Conservation (phyloP, 345 rosid genomes). For the Physaria fendleri region DNA sequence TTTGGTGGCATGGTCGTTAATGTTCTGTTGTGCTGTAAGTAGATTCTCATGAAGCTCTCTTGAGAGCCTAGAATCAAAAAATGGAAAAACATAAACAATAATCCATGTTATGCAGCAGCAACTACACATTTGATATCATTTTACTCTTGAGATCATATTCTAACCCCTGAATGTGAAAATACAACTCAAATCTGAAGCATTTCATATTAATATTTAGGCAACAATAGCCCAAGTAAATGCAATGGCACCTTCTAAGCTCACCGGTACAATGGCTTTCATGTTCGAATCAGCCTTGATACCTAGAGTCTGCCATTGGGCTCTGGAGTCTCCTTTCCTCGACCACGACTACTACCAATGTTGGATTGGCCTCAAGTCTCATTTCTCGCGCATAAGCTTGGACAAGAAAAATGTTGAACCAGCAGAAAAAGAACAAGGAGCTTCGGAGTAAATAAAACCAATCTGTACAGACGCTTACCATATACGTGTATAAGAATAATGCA, state of each 20-base stretch:
- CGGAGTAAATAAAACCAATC: conserved; percentile 9
- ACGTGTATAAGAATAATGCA: neutral
- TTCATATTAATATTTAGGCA: conserved; percentile 35
- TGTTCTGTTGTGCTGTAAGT: conserved; percentile 41
- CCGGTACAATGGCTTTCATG: conserved; percentile 92
- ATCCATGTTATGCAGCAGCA: no score
- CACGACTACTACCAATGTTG: conserved; percentile 86
- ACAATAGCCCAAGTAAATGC: conserved; percentile 56
- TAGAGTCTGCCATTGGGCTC: conserved; percentile 79
- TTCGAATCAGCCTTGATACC: conserved; percentile 88
- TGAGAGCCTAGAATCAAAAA: conserved; percentile 47
- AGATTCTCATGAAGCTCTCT: conserved; percentile 50
- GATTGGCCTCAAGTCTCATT: conserved; percentile 89
- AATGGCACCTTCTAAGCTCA: conserved; percentile 56
- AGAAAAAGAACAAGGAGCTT: conserved; percentile 8
- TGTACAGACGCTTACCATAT: conserved; percentile 21
- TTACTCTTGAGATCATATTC: neutral
- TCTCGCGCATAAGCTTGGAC: conserved; percentile 34
- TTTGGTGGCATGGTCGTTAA: conserved; percentile 42
- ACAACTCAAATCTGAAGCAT: neutral
- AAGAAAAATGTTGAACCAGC: neutral
- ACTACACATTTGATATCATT: no score
- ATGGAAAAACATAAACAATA: neutral
- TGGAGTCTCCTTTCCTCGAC: conserved; percentile 64
- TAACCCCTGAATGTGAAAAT: neutral